Conservation (phyloP, 495 filamentous ascomycete species). For the Pyrenula aspistea region DNA sequence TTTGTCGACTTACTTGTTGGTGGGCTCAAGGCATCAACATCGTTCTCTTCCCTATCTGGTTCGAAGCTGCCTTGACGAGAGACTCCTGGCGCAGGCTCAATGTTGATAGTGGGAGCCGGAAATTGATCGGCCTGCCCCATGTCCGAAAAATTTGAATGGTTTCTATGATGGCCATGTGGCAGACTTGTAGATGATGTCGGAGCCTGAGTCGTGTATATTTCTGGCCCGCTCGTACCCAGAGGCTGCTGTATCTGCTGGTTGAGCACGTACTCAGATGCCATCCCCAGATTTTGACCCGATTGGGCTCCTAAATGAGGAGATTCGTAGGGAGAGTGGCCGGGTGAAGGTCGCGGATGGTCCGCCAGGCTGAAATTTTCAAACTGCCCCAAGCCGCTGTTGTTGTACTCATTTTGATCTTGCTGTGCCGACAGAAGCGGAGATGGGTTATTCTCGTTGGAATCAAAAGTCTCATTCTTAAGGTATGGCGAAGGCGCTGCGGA, state of each 20-base stretch:
- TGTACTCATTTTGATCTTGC: constrained; percentile 56
- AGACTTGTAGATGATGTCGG: constrained; percentile 46
- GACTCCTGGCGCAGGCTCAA: constrained; percentile 81
- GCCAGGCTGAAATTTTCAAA: constrained; percentile 66
- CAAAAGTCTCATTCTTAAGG: constrained; percentile 70
- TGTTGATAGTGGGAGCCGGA: constrained; percentile 73
- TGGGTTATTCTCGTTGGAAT: constrained; percentile 54
- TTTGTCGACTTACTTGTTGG: constrained; percentile 51
- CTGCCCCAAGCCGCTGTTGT: constrained; percentile 51
- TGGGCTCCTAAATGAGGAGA: constrained; percentile 76
- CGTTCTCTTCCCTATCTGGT: constrained; percentile 45
- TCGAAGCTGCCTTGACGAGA: constrained; percentile 60
- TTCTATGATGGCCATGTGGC: constrained; percentile 23
- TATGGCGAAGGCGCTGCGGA: constrained; percentile 74
- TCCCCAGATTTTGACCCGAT: constrained; percentile 39
- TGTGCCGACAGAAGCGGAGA: constrained; percentile 74
- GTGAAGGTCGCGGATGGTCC: constrained; percentile 58
- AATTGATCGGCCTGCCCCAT: constrained; percentile 63
- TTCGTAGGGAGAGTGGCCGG: constrained; percentile 72
- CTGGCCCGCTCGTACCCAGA: constrained; percentile 32
- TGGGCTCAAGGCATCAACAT: constrained; percentile 72
- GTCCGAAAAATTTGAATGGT: constrained; percentile 30
- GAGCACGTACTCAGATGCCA: constrained; percentile 40
- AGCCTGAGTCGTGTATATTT: constrained; percentile 38
- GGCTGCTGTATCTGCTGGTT: constrained; percentile 31